Conservation (phyloP, 2,329 filamentous ascomycete genomes). For the Alternaria sp. region DNA sequence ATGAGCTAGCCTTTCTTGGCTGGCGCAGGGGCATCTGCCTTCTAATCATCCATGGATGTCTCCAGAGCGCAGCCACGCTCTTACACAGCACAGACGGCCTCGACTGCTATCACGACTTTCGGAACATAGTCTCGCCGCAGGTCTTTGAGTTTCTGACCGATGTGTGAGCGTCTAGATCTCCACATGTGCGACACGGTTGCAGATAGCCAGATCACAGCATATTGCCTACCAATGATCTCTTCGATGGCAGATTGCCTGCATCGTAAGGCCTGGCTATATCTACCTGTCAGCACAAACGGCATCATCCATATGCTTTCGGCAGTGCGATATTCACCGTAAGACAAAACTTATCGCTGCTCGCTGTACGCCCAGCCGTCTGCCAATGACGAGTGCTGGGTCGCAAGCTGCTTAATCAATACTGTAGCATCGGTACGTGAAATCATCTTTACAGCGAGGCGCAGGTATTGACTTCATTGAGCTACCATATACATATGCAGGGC, state of each 20-base stretch:
- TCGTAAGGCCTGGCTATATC: background rate
- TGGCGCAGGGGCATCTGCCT: background rate
- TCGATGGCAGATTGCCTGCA: background rate
- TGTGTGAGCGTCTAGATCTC: background rate
- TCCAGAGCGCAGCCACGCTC: background rate
- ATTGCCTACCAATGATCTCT: background rate
- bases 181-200: background rate
- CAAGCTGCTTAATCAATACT: background rate
- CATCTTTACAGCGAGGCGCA: background rate
- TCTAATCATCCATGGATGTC: background rate
- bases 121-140: background rate
- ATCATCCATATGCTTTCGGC: background rate
- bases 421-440: background rate
- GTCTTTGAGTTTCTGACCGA: background rate
- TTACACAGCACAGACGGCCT: background rate
- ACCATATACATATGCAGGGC: background rate
- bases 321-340: background rate
- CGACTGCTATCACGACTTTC: background rate
- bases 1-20: background rate
- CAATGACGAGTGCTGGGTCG: background rate
- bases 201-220: background rate
- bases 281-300: background rate
- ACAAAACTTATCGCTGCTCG: background rate
- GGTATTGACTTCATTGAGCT: background rate
- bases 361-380: background rate